These are phyloP conservation scores for Earliella scabrosa DNA, from an alignment of 1,284 basidiomycete species.

Conservation along the genomic window DNA sequence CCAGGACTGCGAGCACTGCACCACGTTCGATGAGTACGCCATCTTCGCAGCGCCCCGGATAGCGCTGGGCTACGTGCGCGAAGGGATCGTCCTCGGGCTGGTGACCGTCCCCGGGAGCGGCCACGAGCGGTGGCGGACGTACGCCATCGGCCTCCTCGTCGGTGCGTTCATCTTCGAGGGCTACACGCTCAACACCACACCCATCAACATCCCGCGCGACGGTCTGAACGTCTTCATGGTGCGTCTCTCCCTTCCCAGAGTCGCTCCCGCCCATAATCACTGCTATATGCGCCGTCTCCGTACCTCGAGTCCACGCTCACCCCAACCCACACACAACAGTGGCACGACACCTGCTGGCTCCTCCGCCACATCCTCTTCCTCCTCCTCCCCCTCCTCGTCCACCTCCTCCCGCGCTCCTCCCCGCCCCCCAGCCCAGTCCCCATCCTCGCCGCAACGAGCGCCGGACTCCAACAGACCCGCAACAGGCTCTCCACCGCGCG, in stretches of 20 bases:
- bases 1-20: conserved; percentile 65
- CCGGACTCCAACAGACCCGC: conserved; percentile 25
- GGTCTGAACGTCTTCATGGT: conserved; percentile 57
- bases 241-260: conserved; percentile 25
- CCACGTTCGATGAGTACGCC: conserved; percentile 58
- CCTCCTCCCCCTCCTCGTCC: conserved; percentile 55
- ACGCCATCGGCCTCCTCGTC: conserved; percentile 52
- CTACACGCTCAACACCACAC: conserved; percentile 53
- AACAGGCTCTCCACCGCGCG: conserved; percentile 54
- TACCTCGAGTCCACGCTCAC: no score
- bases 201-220: conserved; percentile 48
- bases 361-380: conserved; percentile 63
- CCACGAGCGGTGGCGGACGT: conserved; percentile 52
- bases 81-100: conserved; percentile 58
- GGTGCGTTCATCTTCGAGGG: conserved; percentile 53
- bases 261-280: no score
- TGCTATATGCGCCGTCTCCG: no score
- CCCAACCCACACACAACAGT: no score
- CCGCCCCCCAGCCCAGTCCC: conserved; percentile 32
- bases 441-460: conserved; percentile 44
- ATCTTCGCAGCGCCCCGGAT: conserved; percentile 58
- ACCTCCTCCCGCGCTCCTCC: conserved; percentile 42
- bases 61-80: conserved; percentile 61
- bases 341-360: conserved; percentile 64
- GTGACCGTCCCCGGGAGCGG: conserved; percentile 43